Conservation (phyloP, 192 early-diverging fungal species). For the Globomyces pollinis-pini region DNA sequence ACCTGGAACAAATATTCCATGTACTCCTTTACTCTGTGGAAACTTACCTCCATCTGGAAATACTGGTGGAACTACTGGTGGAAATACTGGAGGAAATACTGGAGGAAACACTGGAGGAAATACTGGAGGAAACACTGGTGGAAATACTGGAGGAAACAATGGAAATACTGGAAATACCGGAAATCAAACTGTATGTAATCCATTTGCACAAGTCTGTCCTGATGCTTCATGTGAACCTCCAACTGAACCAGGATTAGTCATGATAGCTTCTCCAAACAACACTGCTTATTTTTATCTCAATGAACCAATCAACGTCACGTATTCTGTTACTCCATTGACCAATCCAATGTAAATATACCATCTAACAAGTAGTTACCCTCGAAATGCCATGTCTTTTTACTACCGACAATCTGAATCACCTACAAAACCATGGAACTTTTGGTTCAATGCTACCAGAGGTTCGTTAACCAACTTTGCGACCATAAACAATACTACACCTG, state of each 20-base stretch:
- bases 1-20: too few species aligned
- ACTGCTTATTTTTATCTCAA: neutral
- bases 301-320: slow-evolving; percentile 3
- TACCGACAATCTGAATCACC: neutral
- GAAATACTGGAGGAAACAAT: neutral
- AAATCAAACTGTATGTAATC: neutral
- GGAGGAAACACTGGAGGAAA: neutral
- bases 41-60: too few species aligned
- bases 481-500: neutral
- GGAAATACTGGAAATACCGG: neutral
- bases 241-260: neutral
- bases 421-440: neutral
- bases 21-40: too few species aligned
- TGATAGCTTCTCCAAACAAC: slow-evolving; percentile 1
- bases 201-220: neutral
- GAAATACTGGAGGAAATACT: neutral
- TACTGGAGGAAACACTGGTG: neutral
- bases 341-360: slow-evolving; percentile 2
- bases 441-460: slow-evolving; percentile 1
- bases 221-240: neutral
- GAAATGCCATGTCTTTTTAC: neutral
- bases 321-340: neutral
- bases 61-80: too few species aligned
- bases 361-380: neutral
- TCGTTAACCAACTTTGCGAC: neutral